A percentile compares a stretch with the other conserved stretches of the same genome.
phyloP scores from a whole-genome alignment of 495 filamentous ascomycete genomes.

The Amphirosellinia nigrospora region DNA sequence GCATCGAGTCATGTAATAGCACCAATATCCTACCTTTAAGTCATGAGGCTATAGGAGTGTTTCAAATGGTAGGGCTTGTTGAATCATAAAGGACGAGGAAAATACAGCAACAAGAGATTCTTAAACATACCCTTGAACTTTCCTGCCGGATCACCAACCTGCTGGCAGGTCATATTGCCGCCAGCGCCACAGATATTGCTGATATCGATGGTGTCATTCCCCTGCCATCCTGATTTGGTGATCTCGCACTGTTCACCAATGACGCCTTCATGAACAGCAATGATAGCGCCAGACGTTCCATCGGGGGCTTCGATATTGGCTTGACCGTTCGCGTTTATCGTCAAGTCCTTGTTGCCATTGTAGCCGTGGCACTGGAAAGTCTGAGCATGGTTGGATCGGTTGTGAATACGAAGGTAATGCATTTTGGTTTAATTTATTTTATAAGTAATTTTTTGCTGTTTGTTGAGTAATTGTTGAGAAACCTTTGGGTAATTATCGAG shows the following conservation, averaged over 20 bases:
- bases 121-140: conserved; percentile 42
- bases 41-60: too few relatives aligned
- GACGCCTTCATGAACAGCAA: conserved; percentile 47
- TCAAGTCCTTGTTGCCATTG: conserved; percentile 42
- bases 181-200: conserved; percentile 51
- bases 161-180: conserved; percentile 51
- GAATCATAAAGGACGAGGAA: background rate
- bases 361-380: conserved; percentile 48
- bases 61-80: background rate
- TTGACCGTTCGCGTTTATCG: conserved; percentile 35
- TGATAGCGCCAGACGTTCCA: conserved; percentile 44
- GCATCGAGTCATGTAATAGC: too few relatives aligned
- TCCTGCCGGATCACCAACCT: conserved; percentile 40
- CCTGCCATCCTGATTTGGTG: conserved; percentile 45
- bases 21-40: too few relatives aligned
- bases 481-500: too few relatives aligned
- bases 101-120: background rate
- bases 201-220: conserved; percentile 50
- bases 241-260: conserved; percentile 52
- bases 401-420: conserved; percentile 40
- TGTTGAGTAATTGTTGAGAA: too few relatives aligned
- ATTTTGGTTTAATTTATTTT: conserved; percentile 27
- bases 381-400: conserved; percentile 46
- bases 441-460: too few relatives aligned
- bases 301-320: conserved; percentile 41